Conservation (phyloP, 805 yeast genomes). For the Hanseniaspora vineae region DNA sequence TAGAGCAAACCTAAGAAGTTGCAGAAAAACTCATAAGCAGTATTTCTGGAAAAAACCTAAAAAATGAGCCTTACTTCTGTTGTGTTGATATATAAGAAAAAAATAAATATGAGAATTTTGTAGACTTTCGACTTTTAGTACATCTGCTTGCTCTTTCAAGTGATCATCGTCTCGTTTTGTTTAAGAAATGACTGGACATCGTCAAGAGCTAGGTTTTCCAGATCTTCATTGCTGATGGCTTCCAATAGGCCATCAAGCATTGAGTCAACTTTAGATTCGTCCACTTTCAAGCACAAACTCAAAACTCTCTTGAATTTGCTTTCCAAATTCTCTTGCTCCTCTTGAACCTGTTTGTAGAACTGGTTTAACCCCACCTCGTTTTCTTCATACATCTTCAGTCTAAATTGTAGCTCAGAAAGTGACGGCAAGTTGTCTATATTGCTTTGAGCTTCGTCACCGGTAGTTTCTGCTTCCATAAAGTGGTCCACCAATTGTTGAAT, state of each 20-base stretch:
- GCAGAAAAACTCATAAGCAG: conserved; percentile 88
- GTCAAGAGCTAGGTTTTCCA: conserved; percentile 50
- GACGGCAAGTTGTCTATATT: conserved; percentile 18
- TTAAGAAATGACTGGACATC: conserved; percentile 36
- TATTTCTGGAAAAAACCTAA: conserved; percentile 37
- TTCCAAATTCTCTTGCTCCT: conserved; percentile 46
- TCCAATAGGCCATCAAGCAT: conserved; percentile 73
- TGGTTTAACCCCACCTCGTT: conserved; percentile 46
- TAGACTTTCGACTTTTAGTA: no score
- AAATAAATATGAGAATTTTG: neutral
- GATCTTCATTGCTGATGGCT: conserved; percentile 77
- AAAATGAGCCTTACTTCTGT: conserved; percentile 7
- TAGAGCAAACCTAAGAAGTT: conserved; percentile 65
- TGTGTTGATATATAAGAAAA: neutral
- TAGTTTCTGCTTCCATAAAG: conserved; percentile 9
- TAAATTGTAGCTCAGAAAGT: conserved; percentile 45
- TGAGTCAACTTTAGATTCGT: conserved; percentile 63
- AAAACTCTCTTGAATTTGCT: conserved; percentile 79
- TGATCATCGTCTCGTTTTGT: conserved; percentile 20
- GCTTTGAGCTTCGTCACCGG: conserved; percentile 1
- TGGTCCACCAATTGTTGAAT: conserved; percentile 14
- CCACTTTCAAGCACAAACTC: conserved; percentile 81
- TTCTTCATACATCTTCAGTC: conserved; percentile 66
- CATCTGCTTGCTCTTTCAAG: no score
- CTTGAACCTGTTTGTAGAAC: conserved; percentile 39